phyloP scores from a whole-genome alignment of 2,329 filamentous ascomycete genomes.

The Sodiomyces alkalinus region DNA sequence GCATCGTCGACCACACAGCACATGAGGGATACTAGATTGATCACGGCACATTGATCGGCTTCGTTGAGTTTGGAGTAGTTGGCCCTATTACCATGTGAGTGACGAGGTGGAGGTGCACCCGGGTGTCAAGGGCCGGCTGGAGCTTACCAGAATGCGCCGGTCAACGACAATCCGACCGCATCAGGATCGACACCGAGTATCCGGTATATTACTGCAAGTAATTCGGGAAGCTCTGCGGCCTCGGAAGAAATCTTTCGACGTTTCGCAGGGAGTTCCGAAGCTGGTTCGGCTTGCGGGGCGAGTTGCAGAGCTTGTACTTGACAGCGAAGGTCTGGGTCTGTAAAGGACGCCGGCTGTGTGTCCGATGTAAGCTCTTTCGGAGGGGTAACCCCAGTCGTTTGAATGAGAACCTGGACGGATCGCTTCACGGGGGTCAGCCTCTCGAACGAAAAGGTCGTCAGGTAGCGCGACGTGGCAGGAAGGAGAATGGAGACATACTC shows the following conservation, averaged over 20 bases:
- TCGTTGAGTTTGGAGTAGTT: slow-evolving; percentile 31
- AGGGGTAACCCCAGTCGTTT: slow-evolving; percentile 9
- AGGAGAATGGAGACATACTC: slow-evolving; percentile 18
- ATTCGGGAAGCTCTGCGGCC: slow-evolving; percentile 9
- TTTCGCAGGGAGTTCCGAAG: slow-evolving; percentile 13
- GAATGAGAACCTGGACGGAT: slow-evolving; percentile 14
- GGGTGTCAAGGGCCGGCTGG: too few relatives aligned
- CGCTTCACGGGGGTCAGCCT: slow-evolving; percentile 9
- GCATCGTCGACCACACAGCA: slow-evolving; percentile 39
- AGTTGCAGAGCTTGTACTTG: slow-evolving; percentile 11
- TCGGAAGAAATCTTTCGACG: slow-evolving; percentile 15
- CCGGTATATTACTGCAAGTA: slow-evolving; percentile 12
- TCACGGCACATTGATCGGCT: slow-evolving; percentile 30
- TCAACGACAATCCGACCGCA: slow-evolving; percentile 14
- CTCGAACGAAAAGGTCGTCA: too few relatives aligned
- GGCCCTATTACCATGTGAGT: slow-evolving; percentile 11
- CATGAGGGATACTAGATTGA: slow-evolving; percentile 40
- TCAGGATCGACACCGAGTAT: slow-evolving; percentile 13
- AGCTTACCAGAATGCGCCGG: slow-evolving; percentile 32
- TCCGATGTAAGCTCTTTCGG: slow-evolving; percentile 8
- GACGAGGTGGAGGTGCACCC: background rate
- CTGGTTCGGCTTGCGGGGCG: slow-evolving; percentile 1
- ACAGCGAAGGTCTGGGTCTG: slow-evolving; percentile 10
- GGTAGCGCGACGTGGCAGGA: too few relatives aligned
- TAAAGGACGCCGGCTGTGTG: slow-evolving; percentile 11